Base-by-base conservation (phyloP, 148 eudicot genomes). In the Fagopyrum esculentum region DNA sequence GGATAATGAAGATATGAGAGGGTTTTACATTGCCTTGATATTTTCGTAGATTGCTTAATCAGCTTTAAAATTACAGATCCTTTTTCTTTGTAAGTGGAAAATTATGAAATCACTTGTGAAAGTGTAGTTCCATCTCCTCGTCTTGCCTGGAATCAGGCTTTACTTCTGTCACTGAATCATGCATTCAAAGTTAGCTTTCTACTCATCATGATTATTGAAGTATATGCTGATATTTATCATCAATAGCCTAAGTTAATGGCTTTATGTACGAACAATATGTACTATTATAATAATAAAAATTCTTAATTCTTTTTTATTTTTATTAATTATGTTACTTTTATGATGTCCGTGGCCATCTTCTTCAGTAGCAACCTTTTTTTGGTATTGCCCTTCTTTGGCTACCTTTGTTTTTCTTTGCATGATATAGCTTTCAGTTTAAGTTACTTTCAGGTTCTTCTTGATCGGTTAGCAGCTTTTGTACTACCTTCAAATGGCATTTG, bases 401-500 rank as follows among this genome's bases (percentile, higher is more conserved):
- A 5, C 70, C 0, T 0, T 13, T 13, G 13, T 66, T 66, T 64
- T 66, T 5, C 46, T 66, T 12, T 64, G 40, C 43, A 64, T 66
- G 46, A 66, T 66, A 35, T 66, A 11, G 70, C 70, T 40, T 71
- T 71, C 73, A 71, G 35, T 19, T 71, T 71, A 71, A 49, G 73
- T 22, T 45, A 22, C 73, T 71, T 71, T 71, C 73, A 45, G 73
- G 73, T 17, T 71, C 70, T 35, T 66, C 46, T 71, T 71, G 40
- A 71, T 49, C 16, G n/a, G 54, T 49, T 8, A 71, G 52, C 54
- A 47, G 55, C 51, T 71, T 47, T 71, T 71, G 54, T 15, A 46
- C 19, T 6, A 15, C 73, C 54, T 71, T 46, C 10, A 71, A 13
- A 83, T 83, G 86, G 75, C 45, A 43, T 73, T 57, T n/a, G 48